Base-by-base conservation (phyloP, 2,329 filamentous ascomycete species). In the Penicillium glabrum region DNA sequence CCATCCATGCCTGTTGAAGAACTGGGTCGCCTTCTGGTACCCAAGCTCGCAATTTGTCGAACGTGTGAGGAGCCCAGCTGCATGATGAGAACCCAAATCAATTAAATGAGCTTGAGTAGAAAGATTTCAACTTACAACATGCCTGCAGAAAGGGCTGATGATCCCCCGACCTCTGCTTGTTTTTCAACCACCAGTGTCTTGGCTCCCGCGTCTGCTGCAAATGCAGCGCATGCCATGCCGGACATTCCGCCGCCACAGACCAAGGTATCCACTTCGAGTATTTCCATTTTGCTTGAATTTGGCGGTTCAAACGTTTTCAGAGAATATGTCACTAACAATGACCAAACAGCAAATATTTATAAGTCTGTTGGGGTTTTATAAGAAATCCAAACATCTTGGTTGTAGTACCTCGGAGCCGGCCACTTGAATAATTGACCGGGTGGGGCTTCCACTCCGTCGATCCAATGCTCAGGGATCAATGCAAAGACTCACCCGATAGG, bases 171-270 rank as follows among this genome's bases (percentile, higher is more conserved):
- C 3, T 51, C 39, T 2, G 23, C n/a, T 47, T 69, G 67, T 29
- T 68, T 69, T 53, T 69, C 67, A 5, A 65, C 62, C 1, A 69
- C 62, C 7, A 69, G 33, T 3, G 63, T 62, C 47, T 57, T 65
- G 37, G 64, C 67, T 37, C 67, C 67, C 16, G 67, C 58, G 11
- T 63, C 56, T 3, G 67, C 62, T 4, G 65, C 62, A 26, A 69
- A 69, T 33, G 67, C 61, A 46, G 67, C 64, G 45, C 67, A 69
- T 44, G 67, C 58, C 63, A 69, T 58, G 9, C 67, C 67, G 3
- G 67, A 67, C 67, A 69, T 69, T 26, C 67, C 67, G 24, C 64
- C 67, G 13, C 67, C 67, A 31, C 66, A 69, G n/a, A 69, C 62
- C 9, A 69, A 50, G 16, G 61, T 60, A 46, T 69, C 67, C 11